phyloP scores from a whole-genome alignment of 441 rosid genomes.

The Gossypium davidsonii region DNA sequence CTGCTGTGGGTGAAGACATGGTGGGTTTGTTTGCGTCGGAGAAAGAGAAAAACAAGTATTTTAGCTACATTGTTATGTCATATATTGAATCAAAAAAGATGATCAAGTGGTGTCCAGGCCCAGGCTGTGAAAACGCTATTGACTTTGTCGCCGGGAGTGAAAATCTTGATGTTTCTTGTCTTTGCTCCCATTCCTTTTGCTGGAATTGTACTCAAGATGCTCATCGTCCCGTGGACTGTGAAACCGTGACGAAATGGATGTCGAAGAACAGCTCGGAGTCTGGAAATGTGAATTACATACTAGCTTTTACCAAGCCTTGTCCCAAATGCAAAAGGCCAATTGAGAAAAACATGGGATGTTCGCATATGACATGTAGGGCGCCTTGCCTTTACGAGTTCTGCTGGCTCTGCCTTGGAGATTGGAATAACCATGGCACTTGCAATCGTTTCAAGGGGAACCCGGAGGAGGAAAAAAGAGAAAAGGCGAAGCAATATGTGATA shows the following conservation, averaged over 20 bases:
- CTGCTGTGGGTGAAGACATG: slow-evolving; percentile 52
- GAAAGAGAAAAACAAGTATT: slow-evolving; percentile 45
- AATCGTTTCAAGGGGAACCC: slow-evolving; percentile 30
- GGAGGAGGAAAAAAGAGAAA: slow-evolving; percentile 33
- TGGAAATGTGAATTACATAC: slow-evolving; percentile 61
- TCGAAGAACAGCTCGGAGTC: slow-evolving; percentile 56
- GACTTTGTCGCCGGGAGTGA: slow-evolving; percentile 34
- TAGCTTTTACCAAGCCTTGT: slow-evolving; percentile 69
- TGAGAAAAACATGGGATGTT: slow-evolving; percentile 70
- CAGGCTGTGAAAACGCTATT: slow-evolving; percentile 51
- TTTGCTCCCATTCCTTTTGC: slow-evolving; percentile 52
- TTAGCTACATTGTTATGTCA: slow-evolving; percentile 43
- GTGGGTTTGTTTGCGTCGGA: slow-evolving; percentile 27
- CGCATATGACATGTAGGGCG: slow-evolving; percentile 57
- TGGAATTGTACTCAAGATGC: slow-evolving; percentile 71
- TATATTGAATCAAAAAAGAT: slow-evolving; percentile 47
- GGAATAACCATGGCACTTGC: slow-evolving; percentile 35
- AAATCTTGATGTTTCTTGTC: slow-evolving; percentile 49
- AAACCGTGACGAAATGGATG: slow-evolving; percentile 55
- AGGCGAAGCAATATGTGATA: slow-evolving; percentile 48
- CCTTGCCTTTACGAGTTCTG: slow-evolving; percentile 61
- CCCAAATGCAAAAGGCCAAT: slow-evolving; percentile 71
- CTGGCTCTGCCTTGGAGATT: slow-evolving; percentile 64
- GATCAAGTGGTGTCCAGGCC: slow-evolving; percentile 68
- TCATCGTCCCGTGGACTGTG: slow-evolving; percentile 78